A percentile compares a stretch with the other conserved stretches of the same genome.
Conservation (phyloP, 1,284 basidiomycete genomes). For the Pseudomicrostroma phylloplanum region DNA sequence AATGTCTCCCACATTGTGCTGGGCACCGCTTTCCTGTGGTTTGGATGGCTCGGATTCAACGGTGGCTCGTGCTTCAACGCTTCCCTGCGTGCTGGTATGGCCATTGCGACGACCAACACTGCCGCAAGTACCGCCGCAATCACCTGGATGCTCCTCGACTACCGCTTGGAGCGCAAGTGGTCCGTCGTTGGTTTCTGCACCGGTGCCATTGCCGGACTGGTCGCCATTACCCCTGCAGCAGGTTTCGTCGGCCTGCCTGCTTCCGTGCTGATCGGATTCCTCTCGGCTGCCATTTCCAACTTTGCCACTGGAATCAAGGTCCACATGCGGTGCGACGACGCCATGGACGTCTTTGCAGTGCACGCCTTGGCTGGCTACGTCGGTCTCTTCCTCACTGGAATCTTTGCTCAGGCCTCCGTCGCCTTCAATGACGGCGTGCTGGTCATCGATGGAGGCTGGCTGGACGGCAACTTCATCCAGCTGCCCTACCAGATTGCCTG, state of each 20-base stretch:
- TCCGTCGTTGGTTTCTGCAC: slow-evolving; percentile 52
- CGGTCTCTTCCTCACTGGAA: slow-evolving; percentile 48
- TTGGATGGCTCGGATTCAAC: slow-evolving; percentile 93
- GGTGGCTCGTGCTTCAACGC: slow-evolving; percentile 81
- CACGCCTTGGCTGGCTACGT: slow-evolving; percentile 43
- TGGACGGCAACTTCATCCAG: slow-evolving; percentile 64
- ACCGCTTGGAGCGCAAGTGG: slow-evolving; percentile 74
- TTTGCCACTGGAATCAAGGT: slow-evolving; percentile 74
- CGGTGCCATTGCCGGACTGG: slow-evolving; percentile 53
- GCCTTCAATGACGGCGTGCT: slow-evolving; percentile 63
- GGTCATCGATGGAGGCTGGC: slow-evolving; percentile 64
- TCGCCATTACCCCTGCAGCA: slow-evolving; percentile 52
- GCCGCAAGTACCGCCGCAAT: slow-evolving; percentile 67
- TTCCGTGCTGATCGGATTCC: slow-evolving; percentile 66
- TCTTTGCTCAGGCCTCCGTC: slow-evolving; percentile 75
- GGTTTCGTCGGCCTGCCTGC: slow-evolving; percentile 61
- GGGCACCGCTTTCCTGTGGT: slow-evolving; percentile 83
- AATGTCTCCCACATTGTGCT: slow-evolving; percentile 84
- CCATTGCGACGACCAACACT: slow-evolving; percentile 78
- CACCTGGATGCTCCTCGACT: slow-evolving; percentile 85
- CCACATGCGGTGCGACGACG: slow-evolving; percentile 64
- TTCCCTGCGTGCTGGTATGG: slow-evolving; percentile 77
- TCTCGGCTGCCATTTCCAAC: slow-evolving; percentile 72
- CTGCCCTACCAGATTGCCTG: slow-evolving; percentile 79
- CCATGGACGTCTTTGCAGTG: slow-evolving; percentile 55